phyloP scores from a whole-genome alignment of 2,329 filamentous ascomycete species.

The Penicillium paneum region DNA sequence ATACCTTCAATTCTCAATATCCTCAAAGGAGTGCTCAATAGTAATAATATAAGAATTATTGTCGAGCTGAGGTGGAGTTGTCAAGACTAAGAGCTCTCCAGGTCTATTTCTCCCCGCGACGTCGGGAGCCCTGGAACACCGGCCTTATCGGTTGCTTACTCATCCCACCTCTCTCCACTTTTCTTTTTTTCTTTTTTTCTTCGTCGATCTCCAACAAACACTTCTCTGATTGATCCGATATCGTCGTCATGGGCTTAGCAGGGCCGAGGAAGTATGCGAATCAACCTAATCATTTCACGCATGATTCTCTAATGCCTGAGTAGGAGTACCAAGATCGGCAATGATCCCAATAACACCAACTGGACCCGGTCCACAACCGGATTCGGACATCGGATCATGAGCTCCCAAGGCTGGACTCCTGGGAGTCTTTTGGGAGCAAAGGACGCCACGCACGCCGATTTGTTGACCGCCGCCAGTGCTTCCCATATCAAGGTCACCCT shows the following conservation, averaged over 20 bases:
- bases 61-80: neutral
- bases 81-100: neutral
- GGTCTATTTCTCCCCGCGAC: neutral
- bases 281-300: neutral
- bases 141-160: conserved; percentile 23
- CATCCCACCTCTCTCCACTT: conserved; percentile 10
- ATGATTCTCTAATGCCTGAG: conserved; percentile 7
- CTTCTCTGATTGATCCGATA: neutral
- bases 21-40: neutral
- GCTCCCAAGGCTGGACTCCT: conserved; percentile 84
- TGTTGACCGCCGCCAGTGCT: conserved; percentile 75
- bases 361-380: conserved; percentile 79
- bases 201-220: conserved; percentile 3
- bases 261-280: conserved; percentile 61
- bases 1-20: neutral
- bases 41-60: neutral
- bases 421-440: conserved; percentile 77
- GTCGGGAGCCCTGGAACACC: neutral
- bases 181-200: conserved; percentile 7
- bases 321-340: conserved; percentile 69
- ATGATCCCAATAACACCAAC: conserved; percentile 92
- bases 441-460: conserved; percentile 68
- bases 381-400: conserved; percentile 88
- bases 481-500: conserved; percentile 80
- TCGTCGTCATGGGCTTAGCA: conserved; percentile 62